Evolutionary conservation across 2,329 filamentous ascomycete species (phyloP).

Genomic region (Moelleriella libera): DNA sequence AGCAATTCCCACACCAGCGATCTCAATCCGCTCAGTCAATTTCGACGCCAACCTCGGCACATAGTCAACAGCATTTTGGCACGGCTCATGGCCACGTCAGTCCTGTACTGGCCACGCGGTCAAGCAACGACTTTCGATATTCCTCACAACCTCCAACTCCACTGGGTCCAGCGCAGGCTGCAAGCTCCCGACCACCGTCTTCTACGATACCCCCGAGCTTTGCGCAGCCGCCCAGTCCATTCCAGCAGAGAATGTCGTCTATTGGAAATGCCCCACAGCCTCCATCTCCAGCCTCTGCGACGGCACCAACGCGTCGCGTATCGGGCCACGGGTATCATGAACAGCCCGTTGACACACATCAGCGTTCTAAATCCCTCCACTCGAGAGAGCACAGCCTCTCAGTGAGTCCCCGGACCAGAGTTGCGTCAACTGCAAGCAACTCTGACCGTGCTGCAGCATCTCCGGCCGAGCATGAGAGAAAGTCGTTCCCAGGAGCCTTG

Average conservation of each 20-base stretch:
- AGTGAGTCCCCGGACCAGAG: conserved; percentile 64
- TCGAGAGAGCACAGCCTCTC: conserved; percentile 60
- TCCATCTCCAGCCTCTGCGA: conserved; percentile 13
- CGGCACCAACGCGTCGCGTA: conserved; percentile 14
- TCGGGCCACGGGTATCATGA: conserved; percentile 28
- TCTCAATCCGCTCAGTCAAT: conserved; percentile 46
- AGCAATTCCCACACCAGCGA: conserved; percentile 10
- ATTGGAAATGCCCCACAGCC: conserved; percentile 16
- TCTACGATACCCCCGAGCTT: conserved; percentile 23
- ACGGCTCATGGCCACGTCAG: conserved; percentile 37
- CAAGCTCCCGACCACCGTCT: conserved; percentile 19
- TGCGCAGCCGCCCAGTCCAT: conserved; percentile 43
- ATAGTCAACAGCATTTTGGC: conserved; percentile 41
- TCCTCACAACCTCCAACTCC: conserved; percentile 41
- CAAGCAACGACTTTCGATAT: conserved; percentile 28
- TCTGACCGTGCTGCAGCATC: conserved; percentile 13
- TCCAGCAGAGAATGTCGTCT: conserved; percentile 33
- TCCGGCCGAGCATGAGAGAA: conserved; percentile 13
- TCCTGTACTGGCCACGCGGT: conserved; percentile 31
- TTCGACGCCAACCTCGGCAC: conserved; percentile 47
- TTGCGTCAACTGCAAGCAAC: conserved; percentile 36
- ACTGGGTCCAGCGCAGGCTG: conserved; percentile 32
- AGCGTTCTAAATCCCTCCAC: conserved; percentile 37
- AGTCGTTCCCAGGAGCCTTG: conserved; percentile 9
- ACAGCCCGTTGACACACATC: conserved; percentile 24